Evolutionary conservation across 345 rosid genomes (phyloP).

Genomic region (Brassica napus): DNA sequence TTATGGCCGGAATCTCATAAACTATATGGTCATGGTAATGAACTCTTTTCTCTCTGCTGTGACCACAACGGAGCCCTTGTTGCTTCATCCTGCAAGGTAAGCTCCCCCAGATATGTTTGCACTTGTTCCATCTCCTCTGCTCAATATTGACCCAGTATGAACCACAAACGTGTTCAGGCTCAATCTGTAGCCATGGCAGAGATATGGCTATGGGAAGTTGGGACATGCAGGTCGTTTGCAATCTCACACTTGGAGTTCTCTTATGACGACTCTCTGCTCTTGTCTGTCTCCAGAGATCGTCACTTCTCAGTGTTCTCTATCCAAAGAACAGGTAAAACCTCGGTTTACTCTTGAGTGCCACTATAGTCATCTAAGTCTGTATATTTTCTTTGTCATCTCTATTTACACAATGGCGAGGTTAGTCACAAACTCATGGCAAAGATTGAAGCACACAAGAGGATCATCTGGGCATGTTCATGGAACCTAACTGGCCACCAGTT

Average conservation of each 20-base stretch:
- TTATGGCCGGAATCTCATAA: slow-evolving; percentile 96
- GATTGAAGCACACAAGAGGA: slow-evolving; percentile 91
- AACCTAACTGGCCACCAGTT: slow-evolving; percentile 86
- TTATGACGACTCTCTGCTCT: slow-evolving; percentile 68
- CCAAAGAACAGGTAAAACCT: slow-evolving; percentile 53
- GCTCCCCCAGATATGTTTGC: slow-evolving; percentile 1
- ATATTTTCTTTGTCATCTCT: not conserved
- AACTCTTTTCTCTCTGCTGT: slow-evolving; percentile 73
- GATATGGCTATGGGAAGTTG: slow-evolving; percentile 92
- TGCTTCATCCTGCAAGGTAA: slow-evolving; percentile 97
- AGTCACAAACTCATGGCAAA: slow-evolving; percentile 60
- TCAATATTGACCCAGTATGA: not conserved
- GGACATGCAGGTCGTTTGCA: slow-evolving; percentile 94
- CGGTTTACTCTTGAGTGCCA: not conserved
- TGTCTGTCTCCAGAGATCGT: slow-evolving; percentile 94
- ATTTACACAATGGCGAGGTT: slow-evolving; percentile 47
- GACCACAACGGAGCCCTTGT: slow-evolving; percentile 74
- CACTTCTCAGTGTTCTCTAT: slow-evolving; percentile 83
- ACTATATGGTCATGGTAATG: slow-evolving; percentile 95
- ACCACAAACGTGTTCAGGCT: slow-evolving; percentile 54
- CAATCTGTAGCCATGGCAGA: slow-evolving; percentile 81
- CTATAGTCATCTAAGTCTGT: not conserved
- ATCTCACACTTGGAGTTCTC: slow-evolving; percentile 90
- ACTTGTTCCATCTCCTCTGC: not conserved
- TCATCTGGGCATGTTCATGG: slow-evolving; percentile 98